A percentile compares a stretch with the other conserved stretches of the same genome.
These are phyloP conservation scores for Didymellaceae sp. DNA, from an alignment of 2,329 filamentous ascomycete genomes.

Conservation along the genomic window DNA sequence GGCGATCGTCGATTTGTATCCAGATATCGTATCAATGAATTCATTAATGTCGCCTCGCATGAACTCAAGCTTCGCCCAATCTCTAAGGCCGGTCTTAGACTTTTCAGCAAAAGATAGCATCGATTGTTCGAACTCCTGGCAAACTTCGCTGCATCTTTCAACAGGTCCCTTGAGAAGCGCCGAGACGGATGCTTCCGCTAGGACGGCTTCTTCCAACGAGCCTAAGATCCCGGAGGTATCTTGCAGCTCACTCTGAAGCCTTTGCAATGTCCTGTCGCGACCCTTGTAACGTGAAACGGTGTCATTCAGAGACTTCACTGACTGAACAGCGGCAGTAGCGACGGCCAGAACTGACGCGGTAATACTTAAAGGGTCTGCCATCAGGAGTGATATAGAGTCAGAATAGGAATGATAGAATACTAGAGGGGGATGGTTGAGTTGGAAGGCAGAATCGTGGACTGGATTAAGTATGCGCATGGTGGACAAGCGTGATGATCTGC, in stretches of 20 bases:
- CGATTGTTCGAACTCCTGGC: conserved; percentile 12
- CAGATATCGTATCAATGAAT: conserved; percentile 17
- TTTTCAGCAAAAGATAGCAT: conserved; percentile 12
- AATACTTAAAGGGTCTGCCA: conserved; percentile 16
- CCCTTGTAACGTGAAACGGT: conserved; percentile 16
- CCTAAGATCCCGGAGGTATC: conserved; percentile 1
- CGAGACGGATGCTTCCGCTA: conserved; percentile 6
- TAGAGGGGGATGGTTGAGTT: no score
- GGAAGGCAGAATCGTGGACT: no score
- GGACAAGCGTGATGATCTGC: no score
- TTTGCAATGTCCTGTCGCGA: conserved; percentile 13
- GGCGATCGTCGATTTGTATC: conserved; percentile 16
- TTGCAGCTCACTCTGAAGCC: conserved; percentile 10
- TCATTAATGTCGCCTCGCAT: conserved; percentile 19
- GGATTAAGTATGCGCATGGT: no score
- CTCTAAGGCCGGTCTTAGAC: conserved; percentile 8
- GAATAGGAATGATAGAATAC: no score
- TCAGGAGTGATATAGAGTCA: no score
- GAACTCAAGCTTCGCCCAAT: conserved; percentile 18
- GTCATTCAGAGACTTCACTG: conserved; percentile 12
- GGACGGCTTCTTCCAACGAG: conserved; percentile 6
- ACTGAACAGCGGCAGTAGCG: conserved; percentile 6
- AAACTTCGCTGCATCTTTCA: conserved; percentile 14
- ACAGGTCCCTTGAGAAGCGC: conserved; percentile 5
- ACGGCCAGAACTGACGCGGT: conserved; percentile 9